A percentile compares a stretch with the other conserved stretches of the same genome.
These are phyloP conservation scores for Phytophthora macrochlamydospora DNA, from an alignment of 352 stramenopile species.

Conservation along the genomic window DNA sequence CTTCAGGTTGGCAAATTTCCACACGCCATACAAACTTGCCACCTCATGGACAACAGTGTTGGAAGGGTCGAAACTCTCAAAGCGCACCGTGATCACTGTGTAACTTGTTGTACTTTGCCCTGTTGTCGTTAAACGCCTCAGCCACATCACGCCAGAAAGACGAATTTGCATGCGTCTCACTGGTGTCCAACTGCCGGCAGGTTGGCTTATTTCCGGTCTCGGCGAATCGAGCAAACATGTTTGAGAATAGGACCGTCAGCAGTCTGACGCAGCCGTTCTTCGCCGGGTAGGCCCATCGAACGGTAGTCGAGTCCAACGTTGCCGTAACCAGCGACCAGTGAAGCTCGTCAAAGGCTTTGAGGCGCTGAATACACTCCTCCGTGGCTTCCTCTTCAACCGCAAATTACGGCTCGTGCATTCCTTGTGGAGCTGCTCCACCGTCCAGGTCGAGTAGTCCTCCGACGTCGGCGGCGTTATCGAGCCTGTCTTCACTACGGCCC, in stretches of 20 bases:
- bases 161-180: slow-evolving; percentile 12
- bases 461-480: not conserved
- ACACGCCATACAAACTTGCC: not conserved
- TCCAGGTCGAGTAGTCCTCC: not conserved
- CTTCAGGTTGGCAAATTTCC: not conserved
- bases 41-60: not conserved
- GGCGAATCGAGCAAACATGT: slow-evolving; percentile 1
- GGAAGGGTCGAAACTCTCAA: not conserved
- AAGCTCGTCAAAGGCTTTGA: not conserved
- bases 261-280: not conserved
- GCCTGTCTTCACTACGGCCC: not conserved
- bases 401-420: not conserved
- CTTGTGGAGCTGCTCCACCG: not conserved
- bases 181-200: slow-evolving; percentile 6
- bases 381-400: not conserved
- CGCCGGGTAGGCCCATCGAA: not conserved
- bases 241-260: slow-evolving; percentile 5
- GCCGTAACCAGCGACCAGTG: not conserved
- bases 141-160: slow-evolving; percentile 11
- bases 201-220: slow-evolving; percentile 1
- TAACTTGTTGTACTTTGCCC: slow-evolving; percentile 8
- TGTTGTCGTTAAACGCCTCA: not conserved
- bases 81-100: not conserved
- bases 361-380: not conserved
- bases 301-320: not conserved